Conservation (phyloP, 2,329 filamentous ascomycete species). For the Phyllosticta paracitricarpa region DNA sequence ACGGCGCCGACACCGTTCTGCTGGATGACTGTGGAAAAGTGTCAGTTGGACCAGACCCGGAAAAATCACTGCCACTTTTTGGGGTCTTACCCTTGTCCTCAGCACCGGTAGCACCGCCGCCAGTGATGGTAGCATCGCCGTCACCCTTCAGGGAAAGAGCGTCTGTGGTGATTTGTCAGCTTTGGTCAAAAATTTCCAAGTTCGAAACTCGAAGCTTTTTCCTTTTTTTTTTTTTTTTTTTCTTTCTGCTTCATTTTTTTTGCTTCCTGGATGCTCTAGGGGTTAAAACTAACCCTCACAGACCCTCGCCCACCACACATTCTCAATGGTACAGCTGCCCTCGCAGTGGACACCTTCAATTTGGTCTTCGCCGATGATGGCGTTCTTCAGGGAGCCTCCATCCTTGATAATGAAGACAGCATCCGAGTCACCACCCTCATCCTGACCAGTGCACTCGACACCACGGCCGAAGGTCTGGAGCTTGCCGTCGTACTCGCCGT, state of each 20-base stretch:
- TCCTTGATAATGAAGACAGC: conserved; percentile 45
- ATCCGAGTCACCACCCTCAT: conserved; percentile 35
- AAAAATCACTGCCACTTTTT: neutral
- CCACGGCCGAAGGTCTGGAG: conserved; percentile 11
- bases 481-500: conserved; percentile 7
- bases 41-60: neutral
- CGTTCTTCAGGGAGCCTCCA: conserved; percentile 44
- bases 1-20: conserved; percentile 33
- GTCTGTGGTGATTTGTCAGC: conserved; percentile 13
- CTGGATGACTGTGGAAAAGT: conserved; percentile 27
- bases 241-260: no score
- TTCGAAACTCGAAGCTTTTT: no score
- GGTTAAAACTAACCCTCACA: conserved; percentile 22
- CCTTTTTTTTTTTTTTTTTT: no score
- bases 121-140: conserved; percentile 29
- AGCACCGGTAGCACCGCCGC: conserved; percentile 30
- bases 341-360: conserved; percentile 44
- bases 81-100: conserved; percentile 19
- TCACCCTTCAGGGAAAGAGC: conserved; percentile 28
- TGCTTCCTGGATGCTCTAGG: neutral
- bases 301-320: conserved; percentile 36
- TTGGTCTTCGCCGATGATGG: conserved; percentile 45
- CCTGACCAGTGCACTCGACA: conserved; percentile 23
- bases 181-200: no score
- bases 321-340: conserved; percentile 38